These are phyloP conservation scores for Penicillium sumatraense DNA, from an alignment of 2,329 filamentous ascomycete species.

Conservation along the genomic window DNA sequence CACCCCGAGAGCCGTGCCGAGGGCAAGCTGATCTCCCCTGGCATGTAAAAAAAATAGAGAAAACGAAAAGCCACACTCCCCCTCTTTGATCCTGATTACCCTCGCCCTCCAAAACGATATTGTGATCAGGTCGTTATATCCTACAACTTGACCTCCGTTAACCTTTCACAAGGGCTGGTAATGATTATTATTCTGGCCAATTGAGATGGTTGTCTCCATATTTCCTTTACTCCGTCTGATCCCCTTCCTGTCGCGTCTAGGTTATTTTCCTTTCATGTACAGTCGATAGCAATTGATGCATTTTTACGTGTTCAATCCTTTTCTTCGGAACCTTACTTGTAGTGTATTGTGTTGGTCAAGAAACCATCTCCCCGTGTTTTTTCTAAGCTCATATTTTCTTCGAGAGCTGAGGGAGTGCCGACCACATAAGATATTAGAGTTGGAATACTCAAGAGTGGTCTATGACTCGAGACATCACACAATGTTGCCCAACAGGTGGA, in stretches of 20 bases:
- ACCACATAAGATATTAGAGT: too few relatives aligned
- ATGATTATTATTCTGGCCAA: constrained; percentile 14
- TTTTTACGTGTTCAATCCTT: constrained; percentile 25
- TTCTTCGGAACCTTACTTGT: neutral
- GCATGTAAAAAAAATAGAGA: constrained; percentile 68
- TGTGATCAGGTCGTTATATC: constrained; percentile 21
- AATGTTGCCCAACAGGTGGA: too few relatives aligned
- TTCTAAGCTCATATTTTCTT: too few relatives aligned
- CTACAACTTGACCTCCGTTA: constrained; percentile 24
- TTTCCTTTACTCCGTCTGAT: constrained; percentile 28
- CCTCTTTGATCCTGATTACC: neutral
- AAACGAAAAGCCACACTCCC: neutral
- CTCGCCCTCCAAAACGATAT: constrained; percentile 23
- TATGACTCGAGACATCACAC: too few relatives aligned
- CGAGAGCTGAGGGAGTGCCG: too few relatives aligned
- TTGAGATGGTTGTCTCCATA: constrained; percentile 26
- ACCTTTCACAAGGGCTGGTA: constrained; percentile 19
- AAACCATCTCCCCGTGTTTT: too few relatives aligned
- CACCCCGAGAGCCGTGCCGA: constrained; percentile 72
- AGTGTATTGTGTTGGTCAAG: too few relatives aligned
- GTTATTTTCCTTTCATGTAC: constrained; percentile 30
- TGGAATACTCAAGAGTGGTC: too few relatives aligned
- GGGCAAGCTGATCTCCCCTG: constrained; percentile 84
- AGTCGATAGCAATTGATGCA: constrained; percentile 36
- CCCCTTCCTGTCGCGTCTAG: constrained; percentile 33